Evolutionary conservation across 1,284 basidiomycete species (phyloP), one percentile per base, ranked within the genome.

Genomic region (Malassezia restricta): DNA sequence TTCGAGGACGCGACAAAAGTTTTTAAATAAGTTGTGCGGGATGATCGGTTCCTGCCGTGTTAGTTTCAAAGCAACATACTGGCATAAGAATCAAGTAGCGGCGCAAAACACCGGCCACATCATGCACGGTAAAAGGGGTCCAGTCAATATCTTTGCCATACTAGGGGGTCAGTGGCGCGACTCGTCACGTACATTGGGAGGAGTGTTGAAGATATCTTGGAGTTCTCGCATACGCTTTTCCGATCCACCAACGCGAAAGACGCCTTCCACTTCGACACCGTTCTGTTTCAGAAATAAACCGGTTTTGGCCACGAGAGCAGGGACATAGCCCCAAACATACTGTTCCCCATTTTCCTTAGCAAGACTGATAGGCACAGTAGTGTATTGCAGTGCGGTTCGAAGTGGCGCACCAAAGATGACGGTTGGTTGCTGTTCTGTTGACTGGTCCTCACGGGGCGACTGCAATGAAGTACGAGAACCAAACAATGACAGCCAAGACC

Each of bases 271-370:
- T 74, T 92, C 88, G 35, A 42, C 43, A 52, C 54, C 67, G 45
- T 71, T 66, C 49, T 70, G 67, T 46, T 73, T 73, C 47, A 73
- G 49, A 48, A 53, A 59, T 15, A 80, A 83, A 68, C 70, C 88
- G 83, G 90, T 94, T 75, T 95, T 94, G 51, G 91, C 94, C 33
- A 98, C 91, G 51, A 96, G 87, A 49, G 95, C 86, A 8, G 94
- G 92, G 40, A 98, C 87, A 71, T 86, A 88, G 2, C 92, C 77
- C 70, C 68, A 75, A 17, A 74, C 65, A 47, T 73, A 71, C 49
- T 68, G 69, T 38, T 74, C 61, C 1, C 68, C 73, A 37, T 74
- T 65, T 9, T 66, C 59, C 53, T 85, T 85, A 11, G 86, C 83
- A n/a, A 91, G 91, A 15, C 86, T 88, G 73, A 98, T 95, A 68